Evolutionary conservation across 1,284 basidiomycete genomes (phyloP).

Genomic region (Cystobasidium pallidum): DNA sequence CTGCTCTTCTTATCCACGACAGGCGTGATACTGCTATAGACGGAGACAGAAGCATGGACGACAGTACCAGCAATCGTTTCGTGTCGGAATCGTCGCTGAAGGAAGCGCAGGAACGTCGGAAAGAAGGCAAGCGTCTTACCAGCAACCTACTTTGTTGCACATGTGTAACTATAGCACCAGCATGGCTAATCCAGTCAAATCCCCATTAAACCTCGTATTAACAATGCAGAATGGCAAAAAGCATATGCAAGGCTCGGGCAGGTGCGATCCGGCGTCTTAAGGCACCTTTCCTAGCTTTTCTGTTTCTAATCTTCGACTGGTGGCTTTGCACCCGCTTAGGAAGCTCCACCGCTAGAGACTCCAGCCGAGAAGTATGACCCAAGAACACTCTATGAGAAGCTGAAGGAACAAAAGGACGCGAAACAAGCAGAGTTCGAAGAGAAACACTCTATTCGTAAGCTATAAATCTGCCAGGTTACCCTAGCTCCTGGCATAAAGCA

Average conservation of each 20-base stretch:
- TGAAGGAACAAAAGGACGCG: constrained; percentile 37
- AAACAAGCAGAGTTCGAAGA: constrained; percentile 45
- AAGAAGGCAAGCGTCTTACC: constrained; percentile 34
- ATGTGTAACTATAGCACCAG: no score
- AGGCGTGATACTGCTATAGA: neutral
- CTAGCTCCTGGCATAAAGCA: neutral
- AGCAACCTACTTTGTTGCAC: no score
- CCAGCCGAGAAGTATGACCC: constrained; percentile 42
- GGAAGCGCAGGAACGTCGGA: constrained; percentile 41
- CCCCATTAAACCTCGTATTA: neutral
- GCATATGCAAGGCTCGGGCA: constrained; percentile 43
- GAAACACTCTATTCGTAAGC: constrained; percentile 42
- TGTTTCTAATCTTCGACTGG: neutral
- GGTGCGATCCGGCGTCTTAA: constrained; percentile 10
- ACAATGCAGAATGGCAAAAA: constrained; percentile 40
- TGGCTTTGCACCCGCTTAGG: neutral
- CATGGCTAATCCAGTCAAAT: no score
- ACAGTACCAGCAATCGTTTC: constrained; percentile 32
- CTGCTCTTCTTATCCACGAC: neutral
- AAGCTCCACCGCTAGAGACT: constrained; percentile 16
- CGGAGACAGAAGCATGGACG: constrained; percentile 7
- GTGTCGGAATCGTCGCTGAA: constrained; percentile 27
- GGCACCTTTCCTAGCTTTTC: neutral
- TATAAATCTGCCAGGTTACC: neutral
- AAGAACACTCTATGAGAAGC: constrained; percentile 28